Base-by-base conservation (phyloP, 768 basidiomycete genomes). In the Mycena metata region DNA sequence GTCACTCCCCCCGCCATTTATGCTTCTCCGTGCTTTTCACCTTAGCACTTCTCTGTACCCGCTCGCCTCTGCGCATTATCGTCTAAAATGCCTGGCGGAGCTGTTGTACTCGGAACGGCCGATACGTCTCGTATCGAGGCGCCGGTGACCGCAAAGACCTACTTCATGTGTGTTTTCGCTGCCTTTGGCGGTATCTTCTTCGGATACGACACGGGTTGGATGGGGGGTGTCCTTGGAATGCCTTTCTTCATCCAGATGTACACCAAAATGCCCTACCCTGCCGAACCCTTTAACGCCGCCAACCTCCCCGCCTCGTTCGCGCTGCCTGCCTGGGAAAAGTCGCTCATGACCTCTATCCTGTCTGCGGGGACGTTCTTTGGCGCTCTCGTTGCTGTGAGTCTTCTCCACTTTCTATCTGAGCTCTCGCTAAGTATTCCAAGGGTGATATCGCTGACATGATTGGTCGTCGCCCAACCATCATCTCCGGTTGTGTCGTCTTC, bases 311-410 rank as follows among this genome's bases (percentile, higher is more conserved):
- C 71, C 19, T 78, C 75, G 63, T 82, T 77, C 66, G 64, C 55
- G 43, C 80, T 91, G 64, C 83, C 86, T 33, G 75, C 85, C 36
- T 91, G 82, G 76, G 78, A 77, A 17, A 82, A 85, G 50, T 85
- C 83, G n/a, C 76, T 85, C 43, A 77, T 85, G 39, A 81, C 84
- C 47, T 89, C 89, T 54, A 92, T 94, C 73, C 88, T 95, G 36
- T 95, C 93, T 11, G 93, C 91, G 16, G 95, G 95, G 66, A 96
- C 94, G 26, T 94, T 96, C 84, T 89, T 94, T 69, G 94, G 91
- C 76, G 89, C 89, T 19, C 83, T 94, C 41, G 69, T 83, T 46
- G 81, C 76, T 60, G 83, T 41, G 72, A 76, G 60, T 89, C 76
- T 66, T 82, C 79, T 79, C 62, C 67, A 55, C 35, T 33, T 35